Conservation (phyloP, 2,329 filamentous ascomycete genomes). For the Ophiobolus disseminans region DNA sequence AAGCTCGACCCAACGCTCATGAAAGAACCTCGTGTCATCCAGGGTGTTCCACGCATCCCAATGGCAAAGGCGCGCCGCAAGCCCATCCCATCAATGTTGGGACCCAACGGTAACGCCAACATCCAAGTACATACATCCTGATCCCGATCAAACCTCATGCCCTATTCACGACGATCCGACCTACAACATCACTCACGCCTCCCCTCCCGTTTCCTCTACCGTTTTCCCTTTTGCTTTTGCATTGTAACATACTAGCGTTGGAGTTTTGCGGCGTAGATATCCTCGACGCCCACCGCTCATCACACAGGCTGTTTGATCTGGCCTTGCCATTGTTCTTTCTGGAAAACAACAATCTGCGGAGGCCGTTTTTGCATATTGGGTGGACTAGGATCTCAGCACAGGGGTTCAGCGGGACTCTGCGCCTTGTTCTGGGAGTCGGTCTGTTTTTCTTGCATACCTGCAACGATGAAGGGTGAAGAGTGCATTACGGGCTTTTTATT, state of each 20-base stretch:
- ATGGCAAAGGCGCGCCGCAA: slow-evolving; percentile 57
- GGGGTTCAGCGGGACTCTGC: slow-evolving; percentile 2
- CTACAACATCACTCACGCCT: slow-evolving; percentile 17
- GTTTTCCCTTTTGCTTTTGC: slow-evolving; percentile 17
- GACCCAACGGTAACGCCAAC: slow-evolving; percentile 34
- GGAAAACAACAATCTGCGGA: slow-evolving; percentile 32
- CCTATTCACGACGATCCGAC: slow-evolving; percentile 26
- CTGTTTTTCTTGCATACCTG: slow-evolving; percentile 17
- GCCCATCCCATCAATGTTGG: slow-evolving; percentile 55
- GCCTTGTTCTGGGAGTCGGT: slow-evolving; percentile 3
- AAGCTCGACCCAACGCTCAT: slow-evolving; percentile 86
- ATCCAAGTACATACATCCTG: slow-evolving; percentile 34
- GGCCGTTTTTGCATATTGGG: slow-evolving; percentile 33
- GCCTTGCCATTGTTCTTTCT: slow-evolving; percentile 32
- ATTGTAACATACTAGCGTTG: slow-evolving; percentile 45
- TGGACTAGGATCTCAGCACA: slow-evolving; percentile 3
- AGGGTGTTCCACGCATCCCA: slow-evolving; percentile 76
- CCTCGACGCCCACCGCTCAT: slow-evolving; percentile 6
- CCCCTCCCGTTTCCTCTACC: slow-evolving; percentile 13
- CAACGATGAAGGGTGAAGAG: slow-evolving; percentile 11
- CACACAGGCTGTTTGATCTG: slow-evolving; percentile 10
- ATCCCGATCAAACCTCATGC: slow-evolving; percentile 15
- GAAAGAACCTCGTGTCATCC: slow-evolving; percentile 89
- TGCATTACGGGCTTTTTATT: no score
- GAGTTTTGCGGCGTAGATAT: slow-evolving; percentile 33